phyloP scores from a whole-genome alignment of 2,329 filamentous ascomycete species.

The Clarireedia hainanense region DNA sequence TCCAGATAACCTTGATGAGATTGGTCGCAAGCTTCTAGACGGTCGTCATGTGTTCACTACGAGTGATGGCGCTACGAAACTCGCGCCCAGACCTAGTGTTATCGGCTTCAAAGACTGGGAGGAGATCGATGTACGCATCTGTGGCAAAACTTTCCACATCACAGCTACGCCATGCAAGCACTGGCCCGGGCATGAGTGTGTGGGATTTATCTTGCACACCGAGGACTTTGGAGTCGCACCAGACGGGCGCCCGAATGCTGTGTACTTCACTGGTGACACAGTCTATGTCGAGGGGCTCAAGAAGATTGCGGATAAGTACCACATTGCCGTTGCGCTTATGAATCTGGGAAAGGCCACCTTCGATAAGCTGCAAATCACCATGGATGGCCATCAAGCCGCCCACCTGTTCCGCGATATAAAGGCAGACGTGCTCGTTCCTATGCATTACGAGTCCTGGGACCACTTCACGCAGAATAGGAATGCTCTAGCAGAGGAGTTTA shows the following conservation, averaged over 20 bases:
- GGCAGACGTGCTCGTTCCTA: conserved; percentile 36
- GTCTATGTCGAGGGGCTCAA: neutral
- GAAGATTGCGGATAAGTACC: neutral
- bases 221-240: too few relatives aligned
- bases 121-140: conserved; percentile 17
- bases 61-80: neutral
- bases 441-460: conserved; percentile 41
- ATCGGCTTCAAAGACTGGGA: neutral
- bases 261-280: neutral
- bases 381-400: conserved; percentile 15
- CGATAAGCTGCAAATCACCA: neutral
- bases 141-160: neutral
- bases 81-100: neutral
- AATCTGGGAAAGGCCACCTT: neutral
- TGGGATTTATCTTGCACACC: neutral
- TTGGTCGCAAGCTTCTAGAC: conserved; percentile 38
- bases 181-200: neutral
- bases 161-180: neutral
- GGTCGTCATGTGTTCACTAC: conserved; percentile 30
- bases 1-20: conserved; percentile 40
- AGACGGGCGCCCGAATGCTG: neutral
- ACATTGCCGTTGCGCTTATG: neutral
- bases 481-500: neutral
- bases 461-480: conserved; percentile 34
- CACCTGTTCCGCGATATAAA: conserved; percentile 33